A percentile compares a stretch with the other conserved stretches of the same genome.
Evolutionary conservation across 2,329 filamentous ascomycete species (phyloP).

Genomic region (Talaromyces funiculosus): DNA sequence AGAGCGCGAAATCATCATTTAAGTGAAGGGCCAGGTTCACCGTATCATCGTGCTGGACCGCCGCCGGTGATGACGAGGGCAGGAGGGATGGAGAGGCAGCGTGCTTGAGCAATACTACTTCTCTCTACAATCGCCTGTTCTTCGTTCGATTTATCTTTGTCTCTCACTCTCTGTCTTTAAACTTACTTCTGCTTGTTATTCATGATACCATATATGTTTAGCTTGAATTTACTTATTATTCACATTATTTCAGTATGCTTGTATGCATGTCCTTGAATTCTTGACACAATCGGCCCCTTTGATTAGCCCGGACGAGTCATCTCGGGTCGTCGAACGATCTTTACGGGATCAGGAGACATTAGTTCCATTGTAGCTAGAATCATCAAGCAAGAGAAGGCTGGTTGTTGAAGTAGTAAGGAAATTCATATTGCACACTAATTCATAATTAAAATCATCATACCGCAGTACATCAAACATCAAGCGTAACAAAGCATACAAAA

Average conservation of each 20-base stretch:
- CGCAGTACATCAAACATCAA: background rate
- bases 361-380: no score
- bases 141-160: background rate
- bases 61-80: constrained; percentile 27
- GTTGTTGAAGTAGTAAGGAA: background rate
- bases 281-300: no score
- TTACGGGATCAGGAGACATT: no score
- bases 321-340: no score
- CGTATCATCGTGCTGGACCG: constrained; percentile 23
- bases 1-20: constrained; percentile 14
- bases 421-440: constrained; percentile 12
- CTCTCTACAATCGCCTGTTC: background rate
- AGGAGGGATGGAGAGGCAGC: constrained; percentile 34
- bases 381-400: no score
- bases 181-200: background rate
- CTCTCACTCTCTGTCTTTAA: background rate
- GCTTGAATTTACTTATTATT: background rate
- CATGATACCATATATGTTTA: background rate
- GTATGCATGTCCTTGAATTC: background rate
- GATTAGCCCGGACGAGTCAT: no score
- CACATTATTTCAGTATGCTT: background rate
- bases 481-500: background rate
- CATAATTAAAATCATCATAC: constrained; percentile 8
- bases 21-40: constrained; percentile 20
- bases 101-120: constrained; percentile 23